Percentiles rank a stretch among this genome's conserved stretches.
phyloP scores from a whole-genome alignment of 768 basidiomycete genomes.

The Leucocoprinus leucothites region DNA sequence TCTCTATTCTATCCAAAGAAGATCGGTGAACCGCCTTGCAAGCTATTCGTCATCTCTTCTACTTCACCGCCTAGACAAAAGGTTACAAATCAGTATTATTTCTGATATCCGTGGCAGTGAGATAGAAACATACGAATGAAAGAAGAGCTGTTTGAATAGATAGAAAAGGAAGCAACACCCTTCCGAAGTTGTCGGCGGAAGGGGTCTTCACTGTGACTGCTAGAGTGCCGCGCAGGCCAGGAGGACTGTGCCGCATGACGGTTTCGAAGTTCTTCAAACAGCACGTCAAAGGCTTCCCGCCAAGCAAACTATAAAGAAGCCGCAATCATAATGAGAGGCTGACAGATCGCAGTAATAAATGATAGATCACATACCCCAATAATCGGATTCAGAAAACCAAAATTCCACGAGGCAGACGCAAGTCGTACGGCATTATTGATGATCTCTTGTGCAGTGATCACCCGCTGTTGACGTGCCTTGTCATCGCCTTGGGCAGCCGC shows the following conservation, averaged over 20 bases:
- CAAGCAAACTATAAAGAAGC: slow-evolving; percentile 7
- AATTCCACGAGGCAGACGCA: slow-evolving; percentile 1
- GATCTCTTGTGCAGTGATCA: slow-evolving; percentile 6
- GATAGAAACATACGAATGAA: background rate
- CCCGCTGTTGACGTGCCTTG: background rate
- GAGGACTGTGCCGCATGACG: background rate
- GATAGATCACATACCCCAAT: background rate
- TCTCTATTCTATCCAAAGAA: too few species aligned
- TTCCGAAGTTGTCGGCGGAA: slow-evolving; percentile 3
- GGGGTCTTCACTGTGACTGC: background rate
- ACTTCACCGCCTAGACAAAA: slow-evolving; percentile 1
- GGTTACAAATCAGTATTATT: background rate
- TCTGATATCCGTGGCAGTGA: background rate
- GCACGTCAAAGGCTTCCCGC: slow-evolving; percentile 9
- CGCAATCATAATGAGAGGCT: background rate
- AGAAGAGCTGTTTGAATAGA: background rate
- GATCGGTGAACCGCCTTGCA: background rate
- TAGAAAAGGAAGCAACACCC: slow-evolving; percentile 4
- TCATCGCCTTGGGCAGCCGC: slow-evolving; percentile 4
- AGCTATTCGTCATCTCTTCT: background rate
- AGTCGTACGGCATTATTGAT: slow-evolving; percentile 3
- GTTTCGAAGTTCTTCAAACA: background rate
- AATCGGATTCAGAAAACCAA: slow-evolving; percentile 10
- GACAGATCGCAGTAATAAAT: background rate
- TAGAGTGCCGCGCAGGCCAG: background rate